These are phyloP conservation scores for Alliaria petiolata DNA, from an alignment of 345 rosid species.

Conservation along the genomic window DNA sequence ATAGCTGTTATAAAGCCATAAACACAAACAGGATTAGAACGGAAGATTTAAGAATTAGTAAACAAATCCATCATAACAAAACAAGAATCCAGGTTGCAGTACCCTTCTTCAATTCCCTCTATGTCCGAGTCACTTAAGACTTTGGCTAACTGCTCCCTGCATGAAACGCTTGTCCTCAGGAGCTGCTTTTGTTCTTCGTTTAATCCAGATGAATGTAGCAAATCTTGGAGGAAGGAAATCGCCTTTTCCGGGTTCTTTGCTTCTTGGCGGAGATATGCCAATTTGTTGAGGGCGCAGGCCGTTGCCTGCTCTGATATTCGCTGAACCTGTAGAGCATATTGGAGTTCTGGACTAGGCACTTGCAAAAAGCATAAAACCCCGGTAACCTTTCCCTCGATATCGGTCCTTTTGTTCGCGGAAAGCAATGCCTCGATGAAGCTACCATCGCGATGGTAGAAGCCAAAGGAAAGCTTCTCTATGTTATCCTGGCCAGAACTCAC, in stretches of 20 bases:
- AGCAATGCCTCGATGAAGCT: conserved; percentile 62
- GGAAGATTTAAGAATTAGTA: background rate
- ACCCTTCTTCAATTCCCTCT: conserved; percentile 71
- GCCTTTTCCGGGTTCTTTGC: conserved; percentile 54
- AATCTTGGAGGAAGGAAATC: conserved; percentile 47
- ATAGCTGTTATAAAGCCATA: conserved; percentile 46
- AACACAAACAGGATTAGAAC: background rate
- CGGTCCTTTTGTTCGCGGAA: conserved; percentile 57
- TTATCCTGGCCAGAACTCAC: conserved; percentile 50
- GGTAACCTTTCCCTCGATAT: conserved; percentile 54
- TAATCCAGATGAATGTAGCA: conserved; percentile 50
- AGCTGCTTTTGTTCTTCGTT: conserved; percentile 55
- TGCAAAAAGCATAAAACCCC: conserved; percentile 75
- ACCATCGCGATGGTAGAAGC: conserved; percentile 60
- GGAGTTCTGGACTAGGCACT: conserved; percentile 75
- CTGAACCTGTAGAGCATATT: conserved; percentile 70
- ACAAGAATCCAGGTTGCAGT: background rate
- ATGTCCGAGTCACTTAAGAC: conserved; percentile 61
- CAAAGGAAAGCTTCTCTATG: conserved; percentile 56
- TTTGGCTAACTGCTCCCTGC: conserved; percentile 67
- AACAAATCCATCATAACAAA: background rate
- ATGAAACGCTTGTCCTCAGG: conserved; percentile 44
- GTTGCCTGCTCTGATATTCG: conserved; percentile 68
- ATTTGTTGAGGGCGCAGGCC: conserved; percentile 47
- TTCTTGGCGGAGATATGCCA: conserved; percentile 65